These are phyloP conservation scores for Pythium monospermum DNA, from an alignment of 352 stramenopile species.

Conservation along the genomic window DNA sequence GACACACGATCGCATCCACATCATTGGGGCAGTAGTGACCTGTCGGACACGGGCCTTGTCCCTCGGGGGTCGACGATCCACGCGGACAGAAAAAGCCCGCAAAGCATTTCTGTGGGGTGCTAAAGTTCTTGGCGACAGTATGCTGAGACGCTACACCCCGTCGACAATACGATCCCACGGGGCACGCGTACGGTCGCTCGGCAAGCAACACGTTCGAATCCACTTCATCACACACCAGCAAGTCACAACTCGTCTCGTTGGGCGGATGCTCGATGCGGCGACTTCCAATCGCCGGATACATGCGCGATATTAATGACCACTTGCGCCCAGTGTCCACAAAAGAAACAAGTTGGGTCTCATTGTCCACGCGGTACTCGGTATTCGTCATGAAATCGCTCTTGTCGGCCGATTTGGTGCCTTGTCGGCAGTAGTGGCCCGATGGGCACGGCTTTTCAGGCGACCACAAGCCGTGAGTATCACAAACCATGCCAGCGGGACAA, in stretches of 20 bases:
- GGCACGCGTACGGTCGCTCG: conserved; percentile 93
- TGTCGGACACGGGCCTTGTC: conserved; percentile 91
- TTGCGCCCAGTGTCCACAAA: conserved; percentile 45
- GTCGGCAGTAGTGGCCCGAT: conserved; percentile 90
- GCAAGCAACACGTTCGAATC: conserved; percentile 44
- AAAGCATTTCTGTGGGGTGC: conserved; percentile 93
- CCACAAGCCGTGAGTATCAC: conserved; percentile 83
- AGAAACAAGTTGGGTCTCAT: conserved; percentile 53
- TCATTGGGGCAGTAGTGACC: conserved; percentile 94
- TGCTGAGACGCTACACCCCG: conserved; percentile 73
- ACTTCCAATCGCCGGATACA: conserved; percentile 43
- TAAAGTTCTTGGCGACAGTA: conserved; percentile 84
- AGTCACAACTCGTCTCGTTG: conserved; percentile 37
- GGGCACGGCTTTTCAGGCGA: conserved; percentile 83
- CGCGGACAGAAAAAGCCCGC: conserved; percentile 95
- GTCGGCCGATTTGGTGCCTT: conserved; percentile 89
- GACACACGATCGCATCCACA: conserved; percentile 89
- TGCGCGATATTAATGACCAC: conserved; percentile 45
- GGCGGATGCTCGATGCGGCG: conserved; percentile 65
- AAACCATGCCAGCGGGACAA: conserved; percentile 92
- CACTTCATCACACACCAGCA: conserved; percentile 45
- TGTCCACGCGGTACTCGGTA: conserved; percentile 48
- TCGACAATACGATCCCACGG: conserved; percentile 91
- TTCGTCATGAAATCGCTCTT: conserved; percentile 59
- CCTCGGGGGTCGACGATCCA: conserved; percentile 89